These are phyloP conservation scores for Pseudogymnoascus sp. DNA, from an alignment of 2,329 filamentous ascomycete species.

Conservation along the genomic window DNA sequence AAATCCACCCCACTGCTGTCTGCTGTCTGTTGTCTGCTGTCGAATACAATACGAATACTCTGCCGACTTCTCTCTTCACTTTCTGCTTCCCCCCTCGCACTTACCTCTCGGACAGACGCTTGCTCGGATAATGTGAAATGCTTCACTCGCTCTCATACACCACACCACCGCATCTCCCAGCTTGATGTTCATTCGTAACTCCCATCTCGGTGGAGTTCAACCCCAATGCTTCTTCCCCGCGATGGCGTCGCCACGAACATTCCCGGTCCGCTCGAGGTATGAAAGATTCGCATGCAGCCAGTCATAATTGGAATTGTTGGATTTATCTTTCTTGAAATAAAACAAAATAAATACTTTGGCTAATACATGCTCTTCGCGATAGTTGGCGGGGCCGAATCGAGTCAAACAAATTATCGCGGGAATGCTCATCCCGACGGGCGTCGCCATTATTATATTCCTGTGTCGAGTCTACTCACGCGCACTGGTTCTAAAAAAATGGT, in stretches of 20 bases:
- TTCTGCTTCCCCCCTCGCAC: neutral
- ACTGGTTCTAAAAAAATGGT: neutral
- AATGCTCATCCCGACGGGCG: neutral
- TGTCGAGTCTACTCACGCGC: conserved; percentile 3
- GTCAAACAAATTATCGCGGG: neutral
- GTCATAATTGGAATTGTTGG: neutral
- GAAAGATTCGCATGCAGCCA: neutral
- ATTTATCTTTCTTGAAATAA: too few species aligned
- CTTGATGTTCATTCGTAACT: conserved; percentile 4
- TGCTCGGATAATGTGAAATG: conserved; percentile 3
- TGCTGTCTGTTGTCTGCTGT: conserved; percentile 1
- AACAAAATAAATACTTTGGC: neutral
- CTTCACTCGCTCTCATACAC: neutral
- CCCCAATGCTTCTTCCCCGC: neutral
- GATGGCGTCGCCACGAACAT: neutral
- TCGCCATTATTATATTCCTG: neutral
- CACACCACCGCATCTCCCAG: neutral
- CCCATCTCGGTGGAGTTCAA: conserved; percentile 1
- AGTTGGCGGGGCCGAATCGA: neutral
- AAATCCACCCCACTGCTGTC: neutral
- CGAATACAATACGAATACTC: neutral
- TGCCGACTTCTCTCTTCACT: neutral
- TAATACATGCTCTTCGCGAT: neutral
- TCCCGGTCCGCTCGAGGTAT: neutral
- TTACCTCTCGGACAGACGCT: neutral